Percentiles rank a stretch among this genome's conserved stretches.
These are phyloP conservation scores for Leishmania major DNA, from an alignment of 208 protist species.

Conservation along the genomic window DNA sequence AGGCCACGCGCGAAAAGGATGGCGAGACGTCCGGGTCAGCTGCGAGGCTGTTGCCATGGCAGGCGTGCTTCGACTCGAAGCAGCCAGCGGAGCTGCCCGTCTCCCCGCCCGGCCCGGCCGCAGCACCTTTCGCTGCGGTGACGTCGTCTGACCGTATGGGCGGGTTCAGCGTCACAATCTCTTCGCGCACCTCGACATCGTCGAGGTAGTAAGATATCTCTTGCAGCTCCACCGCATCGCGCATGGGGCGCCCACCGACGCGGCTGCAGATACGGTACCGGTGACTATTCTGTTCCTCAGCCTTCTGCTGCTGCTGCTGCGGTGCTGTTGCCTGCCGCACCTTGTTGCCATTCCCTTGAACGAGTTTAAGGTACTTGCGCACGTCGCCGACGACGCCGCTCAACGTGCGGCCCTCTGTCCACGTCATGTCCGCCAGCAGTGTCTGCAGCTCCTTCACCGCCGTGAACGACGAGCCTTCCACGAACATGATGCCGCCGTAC, in stretches of 20 bases:
- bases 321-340: background rate
- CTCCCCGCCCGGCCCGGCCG: background rate
- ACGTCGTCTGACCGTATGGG: background rate
- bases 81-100: background rate
- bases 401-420: conserved; percentile 41
- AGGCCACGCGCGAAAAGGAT: conserved; percentile 60
- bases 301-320: background rate
- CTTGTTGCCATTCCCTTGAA: conserved; percentile 14
- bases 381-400: conserved; percentile 43
- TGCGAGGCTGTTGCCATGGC: conserved; percentile 2
- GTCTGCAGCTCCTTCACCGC: conserved; percentile 47
- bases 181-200: conserved; percentile 31
- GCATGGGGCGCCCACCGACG: conserved; percentile 66
- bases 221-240: conserved; percentile 59
- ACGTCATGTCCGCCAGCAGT: conserved; percentile 45
- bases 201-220: conserved; percentile 50
- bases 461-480: conserved; percentile 56
- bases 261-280: conserved; percentile 55
- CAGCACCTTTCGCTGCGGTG: background rate
- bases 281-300: conserved; percentile 12
- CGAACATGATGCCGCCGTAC: conserved; percentile 77
- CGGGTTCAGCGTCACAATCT: conserved; percentile 19
- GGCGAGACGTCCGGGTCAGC: conserved; percentile 32
- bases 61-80: background rate
- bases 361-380: conserved; percentile 32